Base-by-base conservation (phyloP, 176 grass and related monocot species). In the Thalia dealbata region DNA sequence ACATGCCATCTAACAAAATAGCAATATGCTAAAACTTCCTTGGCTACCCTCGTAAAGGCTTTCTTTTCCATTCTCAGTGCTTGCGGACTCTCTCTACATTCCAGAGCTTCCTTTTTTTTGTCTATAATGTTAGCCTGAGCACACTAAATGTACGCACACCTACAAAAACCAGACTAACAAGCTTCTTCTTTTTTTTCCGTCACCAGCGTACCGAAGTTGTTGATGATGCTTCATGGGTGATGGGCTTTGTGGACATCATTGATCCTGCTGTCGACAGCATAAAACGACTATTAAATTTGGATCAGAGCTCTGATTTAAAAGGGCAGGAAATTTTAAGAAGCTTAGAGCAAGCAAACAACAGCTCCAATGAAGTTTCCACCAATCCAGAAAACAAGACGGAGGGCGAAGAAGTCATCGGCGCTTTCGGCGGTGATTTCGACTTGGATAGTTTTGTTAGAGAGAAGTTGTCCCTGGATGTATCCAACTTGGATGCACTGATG, bases 211-310 rank as follows among this genome's bases (percentile, higher is more conserved):
- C 69, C 0, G 89, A 97, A 75, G 79, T 97, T 75, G 87, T 97
- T 61, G 93, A 97, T 76, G 93, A 97, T 76, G 84, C 89, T 62
- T 88, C 90, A 24, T 97, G 93, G 93, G 80, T 92, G 60, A 92
- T 90, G 87, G 87, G 89, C 58, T 88, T 97, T 71, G 75, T 89
- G 7, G 89, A 97, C 70, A 81, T 97, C 79, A 92, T 97, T 10
- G 93, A 97, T 78, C 93, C 93, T 50, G 93, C 93, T 63, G 81
- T 97, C 43, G 89, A 90, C 78, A 88, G 83, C 56, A 82, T 97
- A 59, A 97, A 97, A 78, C 77, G 82, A 62, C 81, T 97, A 51
- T 56, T 97, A 52, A 90, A 92, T 71, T 77, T 88, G 27, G 85
- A 92, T 73, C 87, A 80, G 66, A 69, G 64, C 24, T 84, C 83